These are phyloP conservation scores for Cercospora zeae-maydis DNA, from an alignment of 2,329 filamentous ascomycete species.

Conservation along the genomic window DNA sequence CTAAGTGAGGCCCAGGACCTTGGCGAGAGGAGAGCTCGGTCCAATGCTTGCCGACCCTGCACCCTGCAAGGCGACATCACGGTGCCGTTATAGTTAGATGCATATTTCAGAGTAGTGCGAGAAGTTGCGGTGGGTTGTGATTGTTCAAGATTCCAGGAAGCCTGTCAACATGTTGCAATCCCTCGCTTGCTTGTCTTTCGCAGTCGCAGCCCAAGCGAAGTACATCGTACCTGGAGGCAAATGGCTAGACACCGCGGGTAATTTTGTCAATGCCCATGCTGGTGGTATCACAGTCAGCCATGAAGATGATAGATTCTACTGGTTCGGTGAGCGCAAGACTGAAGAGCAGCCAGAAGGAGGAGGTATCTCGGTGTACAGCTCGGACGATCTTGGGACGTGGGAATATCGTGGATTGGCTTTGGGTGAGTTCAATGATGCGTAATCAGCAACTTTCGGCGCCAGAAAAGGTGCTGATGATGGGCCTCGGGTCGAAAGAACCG, in stretches of 20 bases:
- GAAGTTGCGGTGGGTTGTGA: not conserved
- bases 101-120: not conserved
- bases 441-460: not conserved
- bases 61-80: not conserved
- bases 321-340: constrained; percentile 61
- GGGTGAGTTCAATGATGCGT: not conserved
- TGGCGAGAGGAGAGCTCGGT: constrained; percentile 11
- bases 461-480: not conserved
- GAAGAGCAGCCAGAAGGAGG: constrained; percentile 58
- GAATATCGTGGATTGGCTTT: constrained; percentile 55
- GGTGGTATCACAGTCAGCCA: constrained; percentile 54
- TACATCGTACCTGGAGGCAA: constrained; percentile 61
- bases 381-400: constrained; percentile 60
- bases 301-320: constrained; percentile 55
- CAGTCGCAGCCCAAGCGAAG: constrained; percentile 35
- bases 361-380: constrained; percentile 60
- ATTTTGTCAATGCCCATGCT: constrained; percentile 61
- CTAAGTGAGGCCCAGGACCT: not conserved
- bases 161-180: not conserved
- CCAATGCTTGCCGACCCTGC: not conserved
- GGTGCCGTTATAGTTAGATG: not conserved
- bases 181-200: not conserved
- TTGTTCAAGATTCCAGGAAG: not conserved
- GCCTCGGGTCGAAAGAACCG: constrained; percentile 39
- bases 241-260: constrained; percentile 59